Conservation (phyloP, 1,284 basidiomycete genomes). For the Rhodotorula sp. region DNA sequence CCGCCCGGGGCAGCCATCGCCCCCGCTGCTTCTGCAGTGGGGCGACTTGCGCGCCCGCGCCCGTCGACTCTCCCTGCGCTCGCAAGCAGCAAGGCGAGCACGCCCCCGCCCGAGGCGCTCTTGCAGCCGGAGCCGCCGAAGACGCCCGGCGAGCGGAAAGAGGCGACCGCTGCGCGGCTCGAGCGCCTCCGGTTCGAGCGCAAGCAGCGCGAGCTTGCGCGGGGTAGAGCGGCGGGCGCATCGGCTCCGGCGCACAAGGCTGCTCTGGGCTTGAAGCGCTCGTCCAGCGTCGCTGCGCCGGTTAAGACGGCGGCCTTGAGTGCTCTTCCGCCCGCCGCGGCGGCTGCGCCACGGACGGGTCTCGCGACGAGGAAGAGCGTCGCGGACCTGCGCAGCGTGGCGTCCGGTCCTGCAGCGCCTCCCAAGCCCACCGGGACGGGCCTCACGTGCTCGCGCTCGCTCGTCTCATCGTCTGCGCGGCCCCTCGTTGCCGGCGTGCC, state of each 20-base stretch:
- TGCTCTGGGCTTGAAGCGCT: neutral
- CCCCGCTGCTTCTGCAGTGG: neutral
- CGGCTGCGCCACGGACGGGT: neutral
- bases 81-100: neutral
- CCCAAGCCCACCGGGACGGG: neutral
- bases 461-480: neutral
- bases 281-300: neutral
- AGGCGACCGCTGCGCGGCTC: conserved; percentile 18
- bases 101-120: neutral
- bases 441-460: conserved; percentile 1
- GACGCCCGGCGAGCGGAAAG: conserved; percentile 33
- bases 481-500: neutral
- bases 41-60: neutral
- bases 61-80: neutral
- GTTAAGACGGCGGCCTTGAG: neutral
- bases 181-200: conserved; percentile 19
- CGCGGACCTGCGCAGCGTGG: neutral
- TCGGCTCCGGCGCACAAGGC: neutral
- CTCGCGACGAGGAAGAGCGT: conserved; percentile 5
- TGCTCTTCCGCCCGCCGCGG: neutral
- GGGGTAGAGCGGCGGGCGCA: neutral
- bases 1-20: neutral
- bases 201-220: conserved; percentile 7
- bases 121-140: neutral
- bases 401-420: too few relatives aligned